Percentiles rank a stretch among this genome's conserved stretches.
Conservation (phyloP, 176 grass and related monocot species). For the Juncus effusus region DNA sequence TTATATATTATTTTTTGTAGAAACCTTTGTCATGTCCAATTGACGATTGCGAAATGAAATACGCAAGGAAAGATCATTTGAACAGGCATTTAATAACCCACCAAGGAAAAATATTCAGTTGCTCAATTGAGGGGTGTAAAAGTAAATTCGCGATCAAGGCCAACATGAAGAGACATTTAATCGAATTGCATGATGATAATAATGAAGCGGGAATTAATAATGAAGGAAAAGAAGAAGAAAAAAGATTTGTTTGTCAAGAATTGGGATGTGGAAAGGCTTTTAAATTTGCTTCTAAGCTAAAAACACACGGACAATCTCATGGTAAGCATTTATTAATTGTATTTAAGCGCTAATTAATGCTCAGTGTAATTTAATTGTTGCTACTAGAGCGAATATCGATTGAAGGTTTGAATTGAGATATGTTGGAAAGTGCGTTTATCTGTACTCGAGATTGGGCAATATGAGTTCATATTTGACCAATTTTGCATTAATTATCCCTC, state of each 20-base stretch:
- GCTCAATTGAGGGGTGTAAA: constrained; percentile 52
- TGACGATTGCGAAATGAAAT: constrained; percentile 48
- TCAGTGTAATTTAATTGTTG: neutral
- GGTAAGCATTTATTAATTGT: constrained; percentile 33
- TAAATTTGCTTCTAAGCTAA: constrained; percentile 56
- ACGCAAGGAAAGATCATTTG: constrained; percentile 72
- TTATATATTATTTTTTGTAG: constrained; percentile 37
- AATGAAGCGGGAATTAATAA: neutral
- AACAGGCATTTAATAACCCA: constrained; percentile 61
- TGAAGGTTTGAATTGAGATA: neutral
- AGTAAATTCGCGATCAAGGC: constrained; percentile 51
- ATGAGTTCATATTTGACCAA: neutral
- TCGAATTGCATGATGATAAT: constrained; percentile 40
- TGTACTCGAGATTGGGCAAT: neutral
- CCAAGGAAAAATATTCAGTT: constrained; percentile 55
- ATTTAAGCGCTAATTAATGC: neutral
- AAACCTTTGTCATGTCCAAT: constrained; percentile 52
- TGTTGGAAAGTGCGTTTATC: neutral
- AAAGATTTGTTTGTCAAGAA: constrained; percentile 51
- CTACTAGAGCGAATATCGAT: neutral
- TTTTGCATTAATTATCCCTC: neutral
- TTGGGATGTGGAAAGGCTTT: constrained; percentile 55
- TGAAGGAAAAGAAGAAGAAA: constrained; percentile 3
- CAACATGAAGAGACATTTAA: constrained; percentile 62
- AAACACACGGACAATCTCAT: constrained; percentile 67